Base-by-base conservation (phyloP, 192 early-diverging fungal genomes). In the Gamsiella multidivaricata region DNA sequence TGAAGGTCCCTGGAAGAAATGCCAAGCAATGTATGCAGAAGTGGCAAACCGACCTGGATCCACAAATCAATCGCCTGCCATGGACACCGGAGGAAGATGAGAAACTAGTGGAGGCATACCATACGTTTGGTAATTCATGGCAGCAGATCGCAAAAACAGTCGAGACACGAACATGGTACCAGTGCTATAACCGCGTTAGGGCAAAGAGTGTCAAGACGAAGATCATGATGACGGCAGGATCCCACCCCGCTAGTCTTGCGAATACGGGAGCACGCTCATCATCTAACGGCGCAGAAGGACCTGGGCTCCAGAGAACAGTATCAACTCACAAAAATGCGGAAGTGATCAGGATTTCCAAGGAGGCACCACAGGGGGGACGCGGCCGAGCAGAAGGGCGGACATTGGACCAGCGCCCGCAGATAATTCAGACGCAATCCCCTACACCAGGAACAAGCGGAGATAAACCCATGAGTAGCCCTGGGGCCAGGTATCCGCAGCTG, bases 21-120 rank as follows among this genome's bases (percentile, higher is more conserved):
- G 74, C 74, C 0, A 78, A 78, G 54, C 74, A 78, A 23, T 78
- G 74, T 54, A 78, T 78, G 74, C 74, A 78, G 53, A 78, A 78
- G 41, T 78, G 74, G 74, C 74, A 78, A 33, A 78, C 74, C 15
- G 74, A 78, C 53, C 47, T 78, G 2, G 74, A 78, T n/a, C 74
- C 74, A 3, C 74, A 69, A 26, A 78, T 78, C 55, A 78, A 78
- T 22, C 74, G 74, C 0, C 36, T 64, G 9, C 74, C 74, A 1
- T 78, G 74, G 74, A 68, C 74, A 9, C 26, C 52, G 0, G 74
- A 56, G 1, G 74, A 78, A 8, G 74, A 78, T n/a, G 74, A 78
- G 43, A 67, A 68, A 29, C 34, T 78, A 45, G 74, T 78, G 18
- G 65, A 78, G 32, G 74, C 74, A 0, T 78, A 78, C 25, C 74